These are phyloP conservation scores for Candolleomyces efflorescens DNA, from an alignment of 768 basidiomycete species.

Conservation along the genomic window DNA sequence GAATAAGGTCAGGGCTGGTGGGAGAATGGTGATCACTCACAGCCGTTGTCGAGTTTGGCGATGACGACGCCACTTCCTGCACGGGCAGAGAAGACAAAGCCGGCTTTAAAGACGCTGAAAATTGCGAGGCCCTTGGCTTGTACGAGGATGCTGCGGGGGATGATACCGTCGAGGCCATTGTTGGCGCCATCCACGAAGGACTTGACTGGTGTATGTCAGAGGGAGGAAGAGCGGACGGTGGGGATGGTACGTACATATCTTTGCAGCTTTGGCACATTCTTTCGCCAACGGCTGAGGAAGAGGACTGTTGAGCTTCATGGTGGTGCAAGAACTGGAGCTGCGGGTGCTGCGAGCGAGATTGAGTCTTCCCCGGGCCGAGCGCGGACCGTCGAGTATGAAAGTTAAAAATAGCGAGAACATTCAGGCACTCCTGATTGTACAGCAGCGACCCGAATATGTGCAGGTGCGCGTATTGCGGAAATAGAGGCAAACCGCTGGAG, in stretches of 20 bases:
- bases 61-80: slow-evolving; percentile 89
- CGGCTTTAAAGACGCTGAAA: slow-evolving; percentile 83
- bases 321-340: background rate
- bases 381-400: too few species aligned
- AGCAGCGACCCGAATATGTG: too few species aligned
- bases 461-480: too few species aligned
- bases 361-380: too few species aligned
- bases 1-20: slow-evolving; percentile 3
- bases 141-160: slow-evolving; percentile 46
- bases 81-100: slow-evolving; percentile 67
- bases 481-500: too few species aligned
- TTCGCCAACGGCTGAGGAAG: slow-evolving; percentile 63
- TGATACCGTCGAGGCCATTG: slow-evolving; percentile 78
- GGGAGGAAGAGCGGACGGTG: slow-evolving; percentile 1
- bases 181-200: slow-evolving; percentile 80
- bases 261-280: slow-evolving; percentile 84
- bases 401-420: too few species aligned
- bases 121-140: slow-evolving; percentile 79
- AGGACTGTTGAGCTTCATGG: slow-evolving; percentile 46
- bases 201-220: slow-evolving; percentile 46
- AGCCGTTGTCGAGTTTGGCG: slow-evolving; percentile 73
- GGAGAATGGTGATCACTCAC: slow-evolving; percentile 41
- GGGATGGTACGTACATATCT: slow-evolving; percentile 58
- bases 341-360: background rate
- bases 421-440: too few species aligned